These are phyloP conservation scores for Yamadazyma tumulicola DNA, from an alignment of 805 yeast species.

Conservation along the genomic window DNA sequence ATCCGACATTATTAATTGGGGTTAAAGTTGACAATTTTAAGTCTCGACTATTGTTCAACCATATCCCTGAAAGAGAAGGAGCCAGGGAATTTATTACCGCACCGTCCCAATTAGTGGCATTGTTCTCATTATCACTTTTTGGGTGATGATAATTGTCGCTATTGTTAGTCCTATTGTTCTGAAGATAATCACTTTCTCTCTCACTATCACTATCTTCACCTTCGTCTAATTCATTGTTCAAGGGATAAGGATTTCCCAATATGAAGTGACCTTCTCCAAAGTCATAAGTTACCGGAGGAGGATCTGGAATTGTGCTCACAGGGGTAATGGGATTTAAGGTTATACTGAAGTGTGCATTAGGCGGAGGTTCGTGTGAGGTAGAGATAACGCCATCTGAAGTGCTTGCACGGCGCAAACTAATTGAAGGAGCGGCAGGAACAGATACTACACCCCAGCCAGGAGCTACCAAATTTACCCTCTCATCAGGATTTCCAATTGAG, in stretches of 20 bases:
- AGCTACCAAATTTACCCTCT: neutral
- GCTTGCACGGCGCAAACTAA: too few species aligned
- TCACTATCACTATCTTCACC: slow-evolving; percentile 1
- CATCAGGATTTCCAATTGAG: neutral
- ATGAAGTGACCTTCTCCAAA: slow-evolving; percentile 7
- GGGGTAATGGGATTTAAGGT: neutral
- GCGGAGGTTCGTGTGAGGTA: neutral
- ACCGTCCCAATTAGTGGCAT: neutral
- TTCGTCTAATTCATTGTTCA: too few species aligned
- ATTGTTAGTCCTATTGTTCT: neutral
- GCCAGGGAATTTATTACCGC: too few species aligned
- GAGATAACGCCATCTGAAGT: neutral
- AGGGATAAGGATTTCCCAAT: slow-evolving; percentile 5
- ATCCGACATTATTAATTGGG: too few species aligned
- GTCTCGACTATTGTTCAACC: too few species aligned
- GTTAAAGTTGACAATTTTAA: too few species aligned
- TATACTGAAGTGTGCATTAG: neutral
- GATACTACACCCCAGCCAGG: too few species aligned
- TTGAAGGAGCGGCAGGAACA: too few species aligned
- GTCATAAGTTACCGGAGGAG: slow-evolving; percentile 1
- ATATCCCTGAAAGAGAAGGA: too few species aligned
- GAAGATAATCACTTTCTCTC: neutral
- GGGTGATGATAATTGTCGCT: neutral
- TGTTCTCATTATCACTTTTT: neutral
- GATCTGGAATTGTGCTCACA: neutral